Conservation (phyloP, 495 filamentous ascomycete genomes). For the Lasiosphaeria miniovina region DNA sequence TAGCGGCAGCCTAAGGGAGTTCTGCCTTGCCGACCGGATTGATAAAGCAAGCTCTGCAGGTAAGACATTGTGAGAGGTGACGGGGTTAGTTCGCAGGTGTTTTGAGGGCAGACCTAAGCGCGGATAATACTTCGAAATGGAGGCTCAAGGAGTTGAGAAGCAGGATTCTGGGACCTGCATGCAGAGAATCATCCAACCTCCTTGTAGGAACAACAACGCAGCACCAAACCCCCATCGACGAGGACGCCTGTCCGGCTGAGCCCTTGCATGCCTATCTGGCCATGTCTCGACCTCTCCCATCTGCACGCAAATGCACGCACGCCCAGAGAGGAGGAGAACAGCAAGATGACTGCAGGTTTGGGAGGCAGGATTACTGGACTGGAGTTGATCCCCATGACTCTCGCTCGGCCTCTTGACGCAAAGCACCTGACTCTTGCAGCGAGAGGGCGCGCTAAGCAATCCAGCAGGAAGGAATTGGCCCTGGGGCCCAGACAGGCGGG, state of each 20-base stretch:
- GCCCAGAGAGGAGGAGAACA: background rate
- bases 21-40: no score
- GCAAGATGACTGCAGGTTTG: no score
- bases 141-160: background rate
- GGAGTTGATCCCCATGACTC: background rate
- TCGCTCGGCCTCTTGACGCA: background rate
- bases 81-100: background rate
- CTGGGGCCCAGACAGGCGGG: background rate
- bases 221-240: background rate
- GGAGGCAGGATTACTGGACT: no score
- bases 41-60: no score
- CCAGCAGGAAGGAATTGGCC: background rate
- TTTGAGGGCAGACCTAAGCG: background rate
- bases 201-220: background rate
- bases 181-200: constrained; percentile 6
- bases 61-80: background rate
- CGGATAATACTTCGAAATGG: background rate
- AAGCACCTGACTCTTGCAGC: background rate
- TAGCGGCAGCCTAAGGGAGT: no score
- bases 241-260: constrained; percentile 16
- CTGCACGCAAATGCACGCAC: background rate
- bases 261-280: constrained; percentile 5
- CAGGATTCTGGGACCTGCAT: background rate
- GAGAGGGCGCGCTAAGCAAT: background rate
- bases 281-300: constrained; percentile 3